Evolutionary conservation across 192 early-diverging fungal species (phyloP), one percentile per base, ranked within the genome.

Genomic region (Coemansia furcata): DNA sequence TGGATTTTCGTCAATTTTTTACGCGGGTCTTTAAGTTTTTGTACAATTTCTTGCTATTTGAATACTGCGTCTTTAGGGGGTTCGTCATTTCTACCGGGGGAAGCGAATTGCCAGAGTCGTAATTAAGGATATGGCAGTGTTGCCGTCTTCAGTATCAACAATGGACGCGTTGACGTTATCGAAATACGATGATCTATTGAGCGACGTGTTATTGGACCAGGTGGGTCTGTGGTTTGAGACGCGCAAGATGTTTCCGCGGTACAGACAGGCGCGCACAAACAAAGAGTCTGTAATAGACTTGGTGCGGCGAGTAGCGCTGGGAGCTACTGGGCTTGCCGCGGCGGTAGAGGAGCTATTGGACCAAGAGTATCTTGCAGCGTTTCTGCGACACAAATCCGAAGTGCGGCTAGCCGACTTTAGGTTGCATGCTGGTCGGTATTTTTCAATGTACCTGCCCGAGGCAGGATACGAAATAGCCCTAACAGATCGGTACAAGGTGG

Each of bases 401-500:
- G 40, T 38, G 52, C 71, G 71, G 10, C 10, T 69, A 6, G 54
- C 33, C 3, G 73, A 78, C 38, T 83, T 83, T 33, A 26, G 69
- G 32, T 39, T 84, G 35, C 89, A 90, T 52, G 76, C 79, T 0
- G 70, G 66, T 15, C 80, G 86, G 43, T 92, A 92, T 65, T 65
- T 92, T 30, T 69, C 71, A 6, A 92, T 89, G 87, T 90, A 92
- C 59, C 63, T 83, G 29, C 85, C 85, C 0, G 65, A 57, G 15
- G 86, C 89, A 5, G 90, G 90, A 7, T 92, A 77, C 61, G 90
- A 92, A 76, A 84, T 92, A 19, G 75, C 67, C 1, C 74, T 80
- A 26, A 89, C 90, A 2, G 50, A 60, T 15, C 69, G 90, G 17
- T 92, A 92, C 76, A 63, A 64, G 36, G 67, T 62, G 7, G 66